These are phyloP conservation scores for Rhynchospora tenuis DNA, from an alignment of 176 grass and related monocot genomes.

Conservation along the genomic window DNA sequence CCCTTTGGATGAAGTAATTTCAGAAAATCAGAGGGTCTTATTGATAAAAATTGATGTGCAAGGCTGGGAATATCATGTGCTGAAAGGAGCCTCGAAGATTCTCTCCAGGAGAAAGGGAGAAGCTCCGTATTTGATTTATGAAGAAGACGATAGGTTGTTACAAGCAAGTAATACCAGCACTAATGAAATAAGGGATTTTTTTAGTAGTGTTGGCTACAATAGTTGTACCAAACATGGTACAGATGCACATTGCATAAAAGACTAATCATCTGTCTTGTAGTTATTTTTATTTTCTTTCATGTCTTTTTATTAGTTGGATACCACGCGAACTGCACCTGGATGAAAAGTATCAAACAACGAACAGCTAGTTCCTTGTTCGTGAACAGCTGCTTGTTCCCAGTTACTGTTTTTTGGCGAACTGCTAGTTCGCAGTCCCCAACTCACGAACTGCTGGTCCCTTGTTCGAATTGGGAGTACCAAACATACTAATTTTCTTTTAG, in stretches of 20 bases:
- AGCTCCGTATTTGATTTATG: conserved; percentile 88
- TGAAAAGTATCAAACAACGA: too few species aligned
- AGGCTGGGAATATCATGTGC: conserved; percentile 92
- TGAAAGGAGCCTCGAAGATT: conserved; percentile 56
- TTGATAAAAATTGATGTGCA: conserved; percentile 93
- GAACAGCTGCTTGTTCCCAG: too few species aligned
- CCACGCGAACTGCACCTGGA: too few species aligned
- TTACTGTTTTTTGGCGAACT: too few species aligned
- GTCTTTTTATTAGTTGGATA: not conserved
- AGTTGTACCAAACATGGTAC: conserved; percentile 45
- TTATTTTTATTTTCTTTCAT: not conserved
- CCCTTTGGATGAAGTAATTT: conserved; percentile 74
- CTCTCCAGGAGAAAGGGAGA: conserved; percentile 62
- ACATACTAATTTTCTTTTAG: too few species aligned
- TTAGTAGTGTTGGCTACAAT: conserved; percentile 68
- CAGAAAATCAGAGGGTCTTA: conserved; percentile 47
- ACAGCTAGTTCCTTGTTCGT: too few species aligned
- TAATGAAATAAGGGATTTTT: conserved; percentile 67
- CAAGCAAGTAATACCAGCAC: conserved; percentile 79
- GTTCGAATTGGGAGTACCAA: too few species aligned
- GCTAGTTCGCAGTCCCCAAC: too few species aligned
- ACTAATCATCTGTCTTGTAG: conserved; percentile 20
- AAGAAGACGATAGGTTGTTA: conserved; percentile 80
- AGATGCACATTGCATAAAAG: conserved; percentile 82
- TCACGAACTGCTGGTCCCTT: too few species aligned